These are phyloP conservation scores for Glycyrrhiza uralensis DNA, from an alignment of 306 rosid species.

Conservation along the genomic window DNA sequence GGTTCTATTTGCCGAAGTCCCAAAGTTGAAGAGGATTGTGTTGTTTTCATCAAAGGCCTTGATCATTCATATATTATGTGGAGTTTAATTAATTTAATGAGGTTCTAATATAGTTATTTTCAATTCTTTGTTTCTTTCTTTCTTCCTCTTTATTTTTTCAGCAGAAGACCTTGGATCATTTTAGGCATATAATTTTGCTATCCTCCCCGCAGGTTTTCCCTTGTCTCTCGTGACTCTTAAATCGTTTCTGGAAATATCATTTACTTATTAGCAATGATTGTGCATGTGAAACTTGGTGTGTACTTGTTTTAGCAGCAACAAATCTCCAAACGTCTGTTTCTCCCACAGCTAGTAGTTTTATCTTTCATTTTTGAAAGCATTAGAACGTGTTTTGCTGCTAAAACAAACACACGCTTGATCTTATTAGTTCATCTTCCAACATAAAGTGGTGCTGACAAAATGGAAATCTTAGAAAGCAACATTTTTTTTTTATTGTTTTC, in stretches of 20 bases:
- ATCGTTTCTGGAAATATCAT: background rate
- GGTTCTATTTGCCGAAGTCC: background rate
- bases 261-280: background rate
- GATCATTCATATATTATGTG: background rate
- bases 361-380: too few relatives aligned
- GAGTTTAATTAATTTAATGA: background rate
- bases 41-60: background rate
- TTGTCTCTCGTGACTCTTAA: conserved; percentile 3
- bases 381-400: too few relatives aligned
- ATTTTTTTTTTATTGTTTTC: background rate
- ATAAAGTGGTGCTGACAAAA: too few relatives aligned
- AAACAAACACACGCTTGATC: too few relatives aligned
- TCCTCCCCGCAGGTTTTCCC: conserved; percentile 82
- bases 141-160: conserved; percentile 43
- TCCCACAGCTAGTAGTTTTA: too few relatives aligned
- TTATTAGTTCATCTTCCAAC: too few relatives aligned
- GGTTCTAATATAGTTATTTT: conserved; percentile 10
- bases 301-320: too few relatives aligned
- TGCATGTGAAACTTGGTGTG: too few relatives aligned
- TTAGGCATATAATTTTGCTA: conserved; percentile 62
- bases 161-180: conserved; percentile 67
- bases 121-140: background rate
- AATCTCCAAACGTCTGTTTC: too few relatives aligned
- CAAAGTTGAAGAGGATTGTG: background rate
- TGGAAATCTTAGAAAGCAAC: too few relatives aligned